Base-by-base conservation (phyloP, 805 yeast species). In the Kazachstania psychrophila region DNA sequence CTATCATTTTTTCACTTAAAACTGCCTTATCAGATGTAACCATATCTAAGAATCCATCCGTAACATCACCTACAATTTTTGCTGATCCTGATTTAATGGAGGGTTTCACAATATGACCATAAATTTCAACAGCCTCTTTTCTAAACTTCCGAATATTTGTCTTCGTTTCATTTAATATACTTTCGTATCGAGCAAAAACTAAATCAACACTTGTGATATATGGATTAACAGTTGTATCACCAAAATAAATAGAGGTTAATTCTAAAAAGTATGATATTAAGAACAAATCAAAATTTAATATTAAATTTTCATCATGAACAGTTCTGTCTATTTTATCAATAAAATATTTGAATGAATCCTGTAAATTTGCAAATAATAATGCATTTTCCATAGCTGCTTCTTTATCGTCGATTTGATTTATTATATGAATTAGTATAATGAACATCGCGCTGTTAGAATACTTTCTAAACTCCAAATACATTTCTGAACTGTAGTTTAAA, bases 201-300 rank as follows among this genome's bases (percentile, higher is more conserved):
- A n/a, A n/a, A n/a, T n/a, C n/a, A n/a, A n/a, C n/a, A n/a, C n/a
- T n/a, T n/a, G n/a, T n/a, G n/a, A n/a, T n/a, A n/a, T n/a, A n/a
- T n/a, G n/a, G n/a, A n/a, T n/a, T n/a, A n/a, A n/a, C n/a, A n/a
- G n/a, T n/a, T n/a, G n/a, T n/a, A n/a, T n/a, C n/a, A n/a, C n/a
- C n/a, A n/a, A n/a, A n/a, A n/a, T n/a, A n/a, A n/a, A n/a, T n/a
- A n/a, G n/a, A n/a, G n/a, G n/a, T n/a, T n/a, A n/a, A 31, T n/a
- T 40, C 38, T 27, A 54, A 32, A 4, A 51, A 28, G 24, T 42
- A 47, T 4, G 56, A 44, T 38, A 37, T 49, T 14, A 49, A 36
- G 14, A 52, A 49, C 13, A 49, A 30, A 11, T 46, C 44, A 2
- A 44, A 42, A 23, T 48, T 51, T 56, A 58, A 56, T 40, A 54